Evolutionary conservation across 2,329 filamentous ascomycete species (phyloP).

Genomic region (Scedosporium apiospermum): DNA sequence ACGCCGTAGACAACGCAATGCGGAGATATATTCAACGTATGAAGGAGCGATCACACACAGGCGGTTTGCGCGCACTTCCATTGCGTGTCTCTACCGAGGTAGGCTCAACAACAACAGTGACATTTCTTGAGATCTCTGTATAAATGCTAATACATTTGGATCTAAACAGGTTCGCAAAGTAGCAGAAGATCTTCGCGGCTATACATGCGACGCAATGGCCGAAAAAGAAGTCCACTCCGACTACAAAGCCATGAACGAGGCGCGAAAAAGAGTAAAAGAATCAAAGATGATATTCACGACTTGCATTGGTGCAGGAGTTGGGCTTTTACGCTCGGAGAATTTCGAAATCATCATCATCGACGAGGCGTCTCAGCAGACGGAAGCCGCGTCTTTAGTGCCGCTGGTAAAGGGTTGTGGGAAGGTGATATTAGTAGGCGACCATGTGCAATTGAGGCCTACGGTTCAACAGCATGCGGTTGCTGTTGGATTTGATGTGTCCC

Average conservation of each 20-base stretch:
- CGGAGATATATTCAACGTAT: conserved; percentile 18
- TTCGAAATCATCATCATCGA: conserved; percentile 33
- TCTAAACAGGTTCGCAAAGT: conserved; percentile 22
- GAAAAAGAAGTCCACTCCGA: conserved; percentile 18
- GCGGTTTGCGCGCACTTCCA: background rate
- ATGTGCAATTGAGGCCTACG: conserved; percentile 34
- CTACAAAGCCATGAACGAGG: conserved; percentile 22
- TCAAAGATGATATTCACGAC: conserved; percentile 32
- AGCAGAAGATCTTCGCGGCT: conserved; percentile 20
- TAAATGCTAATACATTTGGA: background rate
- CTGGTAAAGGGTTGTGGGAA: conserved; percentile 31
- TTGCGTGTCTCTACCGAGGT: background rate
- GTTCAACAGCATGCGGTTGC: conserved; percentile 24
- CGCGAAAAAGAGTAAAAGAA: conserved; percentile 24
- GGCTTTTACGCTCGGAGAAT: conserved; percentile 25
- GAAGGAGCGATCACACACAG: background rate
- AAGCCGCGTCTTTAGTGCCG: conserved; percentile 28
- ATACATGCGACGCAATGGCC: conserved; percentile 25
- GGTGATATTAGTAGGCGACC: conserved; percentile 34
- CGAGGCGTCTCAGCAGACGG: conserved; percentile 37
- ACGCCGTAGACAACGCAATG: conserved; percentile 34
- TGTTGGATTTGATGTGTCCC: conserved; percentile 27
- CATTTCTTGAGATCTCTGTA: background rate
- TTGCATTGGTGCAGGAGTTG: conserved; percentile 30
- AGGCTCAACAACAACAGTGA: background rate